phyloP scores from a whole-genome alignment of 2,329 filamentous ascomycete genomes.

The Ceratocystis ficicola region DNA sequence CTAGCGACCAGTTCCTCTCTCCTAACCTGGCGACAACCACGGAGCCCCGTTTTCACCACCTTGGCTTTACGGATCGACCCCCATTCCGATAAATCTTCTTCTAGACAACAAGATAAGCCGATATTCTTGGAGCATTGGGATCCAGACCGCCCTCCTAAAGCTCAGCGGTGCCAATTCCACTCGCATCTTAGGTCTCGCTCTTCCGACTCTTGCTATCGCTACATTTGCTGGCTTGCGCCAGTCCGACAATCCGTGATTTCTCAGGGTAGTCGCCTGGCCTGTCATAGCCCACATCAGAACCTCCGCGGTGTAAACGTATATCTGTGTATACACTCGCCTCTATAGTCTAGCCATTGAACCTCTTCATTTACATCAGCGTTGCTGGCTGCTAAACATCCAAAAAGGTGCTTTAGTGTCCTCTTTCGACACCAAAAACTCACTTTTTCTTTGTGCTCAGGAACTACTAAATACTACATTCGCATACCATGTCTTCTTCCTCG shows the following conservation, averaged over 20 bases:
- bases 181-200: not conserved
- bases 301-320: not conserved
- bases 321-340: not conserved
- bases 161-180: not conserved
- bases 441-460: not conserved
- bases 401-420: not conserved
- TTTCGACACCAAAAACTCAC: not conserved
- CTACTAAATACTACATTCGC: too few relatives aligned
- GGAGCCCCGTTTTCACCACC: constrained; percentile 9
- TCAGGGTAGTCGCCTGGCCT: not conserved
- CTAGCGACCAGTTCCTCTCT: not conserved
- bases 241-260: not conserved
- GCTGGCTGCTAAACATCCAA: not conserved
- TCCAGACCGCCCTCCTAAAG: not conserved
- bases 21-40: not conserved
- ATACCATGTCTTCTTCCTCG: constrained; percentile 47
- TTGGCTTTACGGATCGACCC: not conserved
- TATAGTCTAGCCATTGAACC: not conserved
- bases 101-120: not conserved
- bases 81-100: not conserved
- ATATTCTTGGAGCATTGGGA: not conserved
- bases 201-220: not conserved
- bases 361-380: not conserved
- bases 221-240: not conserved
- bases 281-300: not conserved